Conservation (phyloP, 2,329 filamentous ascomycete genomes). For the Aspergillus thermomutatus region DNA sequence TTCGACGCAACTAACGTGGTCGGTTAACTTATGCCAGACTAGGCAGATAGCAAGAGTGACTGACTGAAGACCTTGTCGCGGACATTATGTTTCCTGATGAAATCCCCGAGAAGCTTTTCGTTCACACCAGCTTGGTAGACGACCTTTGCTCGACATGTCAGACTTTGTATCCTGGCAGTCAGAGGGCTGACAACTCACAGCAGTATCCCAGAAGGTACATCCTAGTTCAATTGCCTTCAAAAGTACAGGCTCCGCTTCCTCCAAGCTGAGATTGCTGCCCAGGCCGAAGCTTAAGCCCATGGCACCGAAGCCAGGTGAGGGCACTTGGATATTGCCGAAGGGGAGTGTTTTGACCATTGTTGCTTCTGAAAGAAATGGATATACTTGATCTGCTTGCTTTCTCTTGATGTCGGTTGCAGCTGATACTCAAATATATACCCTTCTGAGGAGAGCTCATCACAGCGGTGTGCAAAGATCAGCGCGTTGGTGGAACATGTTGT, state of each 20-base stretch:
- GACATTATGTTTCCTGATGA: conserved; percentile 50
- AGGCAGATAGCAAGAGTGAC: conserved; percentile 8
- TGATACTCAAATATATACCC: too few species aligned
- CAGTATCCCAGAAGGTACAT: conserved; percentile 49
- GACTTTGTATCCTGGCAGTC: not conserved
- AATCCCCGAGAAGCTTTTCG: conserved; percentile 50
- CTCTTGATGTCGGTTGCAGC: too few species aligned
- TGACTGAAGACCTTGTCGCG: conserved; percentile 50
- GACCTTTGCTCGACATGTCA: conserved; percentile 30
- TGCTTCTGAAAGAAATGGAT: too few species aligned
- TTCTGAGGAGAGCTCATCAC: too few species aligned
- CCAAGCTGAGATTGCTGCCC: conserved; percentile 41
- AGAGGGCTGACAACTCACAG: conserved; percentile 26
- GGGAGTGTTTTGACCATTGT: conserved; percentile 42
- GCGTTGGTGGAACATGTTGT: too few species aligned
- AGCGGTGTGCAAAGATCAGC: too few species aligned
- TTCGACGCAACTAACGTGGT: conserved; percentile 45
- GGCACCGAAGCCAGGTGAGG: conserved; percentile 47
- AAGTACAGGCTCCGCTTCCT: conserved; percentile 49
- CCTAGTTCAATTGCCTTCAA: conserved; percentile 49
- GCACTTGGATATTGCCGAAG: conserved; percentile 39
- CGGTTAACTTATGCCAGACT: not conserved
- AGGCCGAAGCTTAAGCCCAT: conserved; percentile 49
- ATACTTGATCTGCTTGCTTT: too few species aligned
- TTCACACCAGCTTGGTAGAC: conserved; percentile 48